Evolutionary conservation across 176 grass and related monocot genomes (phyloP), one percentile per base, ranked within the genome.

Genomic region (Olyra latifolia): DNA sequence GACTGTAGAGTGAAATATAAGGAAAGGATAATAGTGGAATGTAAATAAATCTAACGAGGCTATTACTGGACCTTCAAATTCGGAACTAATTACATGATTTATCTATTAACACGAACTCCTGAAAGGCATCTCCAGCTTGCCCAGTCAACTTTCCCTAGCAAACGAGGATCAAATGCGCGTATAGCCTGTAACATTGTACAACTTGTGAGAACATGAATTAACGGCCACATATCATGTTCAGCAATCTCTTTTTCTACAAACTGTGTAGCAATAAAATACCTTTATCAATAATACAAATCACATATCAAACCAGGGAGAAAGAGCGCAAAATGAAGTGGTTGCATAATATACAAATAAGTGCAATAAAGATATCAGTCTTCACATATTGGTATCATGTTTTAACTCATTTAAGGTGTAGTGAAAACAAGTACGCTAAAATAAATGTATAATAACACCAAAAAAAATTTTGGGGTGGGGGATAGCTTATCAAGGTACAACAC

Each of bases 41-140:
- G 10, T 45, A 46, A 62, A 71, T 75, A 76, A 79, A 83, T 70
- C 54, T 23, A 81, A 4, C 66, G 57, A 61, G 70, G 1, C 10
- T 46, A 54, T 35, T 80, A n/a, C 45, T 58, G 12, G 32, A 94
- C 91, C 91, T 94, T 91, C 65, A 94, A 80, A 81, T 94, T 88
- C 78, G 91, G 91, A 53, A 94, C 88, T 60, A 90, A 71, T 50
- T 86, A 85, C 75, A 83, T 65, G 69, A 91, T 94, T 81, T 87
- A 63, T 56, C 75, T 85, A 81, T 94, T 94, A 65, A 78, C 91
- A 82, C 82, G 85, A 40, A 94, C 88, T 86, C 91, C 91, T 44
- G 91, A 94, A 30, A 94, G 75, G 62, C 82, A 88, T 83, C 88
- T 94, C 91, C 88, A 94, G 66, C 85, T 90, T 72, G 88, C 72